Evolutionary conservation across 2,329 filamentous ascomycete genomes (phyloP), one percentile per base, ranked within the genome.

Genomic region (Penicillium sp.): DNA sequence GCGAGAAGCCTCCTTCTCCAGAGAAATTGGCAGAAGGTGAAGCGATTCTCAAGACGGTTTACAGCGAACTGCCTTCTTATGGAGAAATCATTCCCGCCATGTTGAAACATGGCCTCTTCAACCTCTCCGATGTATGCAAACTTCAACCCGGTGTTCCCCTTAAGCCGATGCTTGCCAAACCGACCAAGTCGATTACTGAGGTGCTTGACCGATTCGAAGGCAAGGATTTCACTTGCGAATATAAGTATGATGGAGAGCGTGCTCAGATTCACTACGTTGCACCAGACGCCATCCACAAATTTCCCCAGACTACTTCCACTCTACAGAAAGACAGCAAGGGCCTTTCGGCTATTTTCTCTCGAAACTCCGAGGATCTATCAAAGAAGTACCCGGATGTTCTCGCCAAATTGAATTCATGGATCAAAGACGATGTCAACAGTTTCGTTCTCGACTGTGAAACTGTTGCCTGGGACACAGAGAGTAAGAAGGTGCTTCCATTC

Each of bases 381-480:
- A 94, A 92, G 65, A 98, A 98, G 60, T 98, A 98, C 57, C 92
- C 92, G 0, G 92, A 98, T 66, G 88, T 98, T 36, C 77, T 98
- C 20, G 82, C 77, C 14, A 95, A 93, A 61, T 76, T 98, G 9
- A 75, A 85, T 25, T 81, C 77, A 0, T 98, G 92, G 92, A 81
- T 98, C 52, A 93, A 93, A 60, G 70, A 80, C 2, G 86, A 82
- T 18, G 95, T 92, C 8, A 86, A 85, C 66, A 95, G 88, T 59
- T 98, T 98, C 57, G 92, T 98, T 10, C 72, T 98, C n/a, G 92
- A 98, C 61, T 98, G 92, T 60, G 92, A 98, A 69, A 95, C 90
- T 1, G 92, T 96, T 9, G 92, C 85, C 0, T 96, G 92, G 90
- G 92, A 98, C 63, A 76, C 86, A n/a, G 74, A 76, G 1, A 87